Evolutionary conservation across 2,329 filamentous ascomycete species (phyloP).

Genomic region (Leptographium flavum): DNA sequence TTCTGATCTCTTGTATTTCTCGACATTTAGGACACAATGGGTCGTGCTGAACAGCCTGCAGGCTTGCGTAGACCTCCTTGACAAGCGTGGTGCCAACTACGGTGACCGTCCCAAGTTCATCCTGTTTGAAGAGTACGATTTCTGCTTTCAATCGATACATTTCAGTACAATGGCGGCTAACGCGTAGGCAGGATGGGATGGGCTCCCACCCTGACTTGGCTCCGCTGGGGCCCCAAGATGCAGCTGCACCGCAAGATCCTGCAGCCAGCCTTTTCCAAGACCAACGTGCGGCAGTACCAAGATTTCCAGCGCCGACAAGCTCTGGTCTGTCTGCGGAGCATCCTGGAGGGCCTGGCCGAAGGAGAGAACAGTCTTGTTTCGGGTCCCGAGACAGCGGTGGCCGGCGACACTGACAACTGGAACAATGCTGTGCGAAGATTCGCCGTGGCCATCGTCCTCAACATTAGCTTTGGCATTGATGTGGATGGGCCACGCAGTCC

Average conservation of each 20-base stretch:
- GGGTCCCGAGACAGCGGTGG: too few species aligned
- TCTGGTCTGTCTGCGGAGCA: not conserved
- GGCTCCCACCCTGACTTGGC: constrained; percentile 30
- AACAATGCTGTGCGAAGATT: constrained; percentile 7
- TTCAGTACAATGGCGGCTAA: too few species aligned
- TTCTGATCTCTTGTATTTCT: constrained; percentile 16
- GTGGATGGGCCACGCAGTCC: constrained; percentile 12
- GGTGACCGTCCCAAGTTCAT: constrained; percentile 30
- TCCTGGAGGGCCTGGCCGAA: too few species aligned
- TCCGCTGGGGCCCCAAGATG: constrained; percentile 26
- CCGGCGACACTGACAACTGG: not conserved
- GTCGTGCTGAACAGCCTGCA: constrained; percentile 28
- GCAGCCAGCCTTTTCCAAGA: constrained; percentile 27
- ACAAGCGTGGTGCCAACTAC: constrained; percentile 29
- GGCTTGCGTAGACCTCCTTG: constrained; percentile 28
- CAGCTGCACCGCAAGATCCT: constrained; percentile 28
- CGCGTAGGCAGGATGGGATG: constrained; percentile 29
- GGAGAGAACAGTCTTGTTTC: too few species aligned
- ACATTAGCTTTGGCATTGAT: constrained; percentile 14
- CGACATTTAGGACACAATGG: constrained; percentile 21
- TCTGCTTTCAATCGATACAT: too few species aligned
- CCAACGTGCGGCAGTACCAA: constrained; percentile 19
- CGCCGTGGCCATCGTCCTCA: constrained; percentile 15
- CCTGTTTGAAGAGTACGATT: constrained; percentile 12
- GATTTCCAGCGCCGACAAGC: constrained; percentile 12